Conservation (phyloP, 2,329 filamentous ascomycete species). For the Teratosphaeria pseudoeucalypti region DNA sequence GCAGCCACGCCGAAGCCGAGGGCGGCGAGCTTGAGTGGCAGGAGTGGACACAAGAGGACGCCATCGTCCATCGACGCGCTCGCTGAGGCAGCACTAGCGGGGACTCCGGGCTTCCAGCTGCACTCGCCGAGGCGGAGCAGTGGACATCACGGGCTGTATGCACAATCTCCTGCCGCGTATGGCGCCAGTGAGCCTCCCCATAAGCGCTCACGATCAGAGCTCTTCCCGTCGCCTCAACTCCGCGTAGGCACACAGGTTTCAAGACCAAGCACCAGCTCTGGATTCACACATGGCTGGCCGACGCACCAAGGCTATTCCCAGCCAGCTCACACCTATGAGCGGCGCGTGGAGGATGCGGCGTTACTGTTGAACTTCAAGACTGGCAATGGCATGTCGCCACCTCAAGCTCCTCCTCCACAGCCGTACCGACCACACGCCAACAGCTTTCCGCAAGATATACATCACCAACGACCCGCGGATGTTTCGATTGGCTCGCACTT, state of each 20-base stretch:
- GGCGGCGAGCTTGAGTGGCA: constrained; percentile 10
- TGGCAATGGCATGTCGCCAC: constrained; percentile 9
- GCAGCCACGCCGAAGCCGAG: constrained; percentile 10
- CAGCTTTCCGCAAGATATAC: constrained; percentile 19
- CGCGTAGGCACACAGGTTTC: constrained; percentile 26
- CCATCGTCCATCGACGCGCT: constrained; percentile 34
- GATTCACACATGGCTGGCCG: constrained; percentile 21
- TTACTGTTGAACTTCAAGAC: constrained; percentile 35
- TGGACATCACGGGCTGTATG: constrained; percentile 2
- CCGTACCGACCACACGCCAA: constrained; percentile 22
- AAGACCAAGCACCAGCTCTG: constrained; percentile 39
- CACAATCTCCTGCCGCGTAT: constrained; percentile 14
- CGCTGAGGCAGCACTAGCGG: constrained; percentile 30
- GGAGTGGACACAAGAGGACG: constrained; percentile 18
- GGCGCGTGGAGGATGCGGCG: constrained; percentile 36
- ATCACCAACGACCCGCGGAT: constrained; percentile 14
- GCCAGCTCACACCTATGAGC: constrained; percentile 15
- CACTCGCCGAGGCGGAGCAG: not conserved
- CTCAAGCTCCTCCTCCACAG: constrained; percentile 7
- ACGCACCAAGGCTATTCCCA: constrained; percentile 5
- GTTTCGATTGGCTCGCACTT: constrained; percentile 8
- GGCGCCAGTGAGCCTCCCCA: constrained; percentile 40
- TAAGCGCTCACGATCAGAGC: constrained; percentile 52
- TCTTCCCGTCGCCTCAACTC: constrained; percentile 36
- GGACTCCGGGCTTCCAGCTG: not conserved